Evolutionary conservation across 805 yeast genomes (phyloP).

Genomic region (Dipodascus geniculatus): DNA sequence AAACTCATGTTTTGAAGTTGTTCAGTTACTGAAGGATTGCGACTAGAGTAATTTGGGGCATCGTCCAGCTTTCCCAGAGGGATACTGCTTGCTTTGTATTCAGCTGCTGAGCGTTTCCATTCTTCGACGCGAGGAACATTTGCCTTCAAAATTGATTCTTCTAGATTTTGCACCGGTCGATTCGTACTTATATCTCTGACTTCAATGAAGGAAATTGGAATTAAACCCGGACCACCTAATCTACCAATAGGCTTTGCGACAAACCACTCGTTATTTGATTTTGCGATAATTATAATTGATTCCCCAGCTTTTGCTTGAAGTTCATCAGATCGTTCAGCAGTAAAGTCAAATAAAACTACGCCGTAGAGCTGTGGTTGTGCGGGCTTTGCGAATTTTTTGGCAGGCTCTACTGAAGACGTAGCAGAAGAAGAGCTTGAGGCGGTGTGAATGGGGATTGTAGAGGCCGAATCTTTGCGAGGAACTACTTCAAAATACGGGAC

Average conservation of each 20-base stretch:
- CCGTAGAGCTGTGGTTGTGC: constrained; percentile 52
- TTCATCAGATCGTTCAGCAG: constrained; percentile 76
- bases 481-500: constrained; percentile 71
- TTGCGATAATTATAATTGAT: constrained; percentile 86
- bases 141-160: constrained; percentile 49
- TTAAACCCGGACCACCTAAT: constrained; percentile 93
- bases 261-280: constrained; percentile 94
- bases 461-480: constrained; percentile 22
- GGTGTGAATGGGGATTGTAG: constrained; percentile 21
- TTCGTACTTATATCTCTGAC: constrained; percentile 66
- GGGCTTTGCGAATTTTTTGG: neutral
- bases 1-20: neutral
- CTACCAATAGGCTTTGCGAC: constrained; percentile 94
- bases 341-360: constrained; percentile 72
- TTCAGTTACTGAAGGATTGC: constrained; percentile 1
- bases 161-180: constrained; percentile 42
- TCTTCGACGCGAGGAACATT: constrained; percentile 86
- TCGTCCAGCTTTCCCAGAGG: constrained; percentile 45
- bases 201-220: constrained; percentile 84
- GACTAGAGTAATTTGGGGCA: neutral
- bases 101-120: constrained; percentile 87
- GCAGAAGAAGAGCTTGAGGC: neutral
- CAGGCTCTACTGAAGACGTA: neutral
- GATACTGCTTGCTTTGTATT: constrained; percentile 82
- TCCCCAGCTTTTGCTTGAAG: constrained; percentile 78